A percentile compares a stretch with the other conserved stretches of the same genome.
phyloP scores from a whole-genome alignment of 345 rosid genomes.

The Linum trigynum region DNA sequence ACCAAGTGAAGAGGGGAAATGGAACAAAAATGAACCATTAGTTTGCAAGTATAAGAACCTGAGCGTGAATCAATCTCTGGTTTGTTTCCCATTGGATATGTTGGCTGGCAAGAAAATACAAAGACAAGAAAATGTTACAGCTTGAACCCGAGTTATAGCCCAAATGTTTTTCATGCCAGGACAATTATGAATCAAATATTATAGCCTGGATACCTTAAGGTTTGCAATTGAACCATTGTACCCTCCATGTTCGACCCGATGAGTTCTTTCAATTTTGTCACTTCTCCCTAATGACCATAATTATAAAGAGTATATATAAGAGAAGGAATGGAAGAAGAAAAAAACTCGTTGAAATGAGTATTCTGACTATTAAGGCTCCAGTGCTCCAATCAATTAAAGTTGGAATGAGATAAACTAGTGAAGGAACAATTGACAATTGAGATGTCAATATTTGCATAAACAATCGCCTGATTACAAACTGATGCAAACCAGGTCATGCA shows the following conservation, averaged over 20 bases:
- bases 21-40: conserved; percentile 8
- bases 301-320: background rate
- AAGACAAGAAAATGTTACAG: conserved; percentile 10
- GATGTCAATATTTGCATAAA: too few species aligned
- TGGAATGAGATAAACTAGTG: too few species aligned
- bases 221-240: conserved; percentile 19
- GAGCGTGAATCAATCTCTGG: conserved; percentile 39
- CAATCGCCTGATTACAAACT: too few species aligned
- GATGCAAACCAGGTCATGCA: too few species aligned
- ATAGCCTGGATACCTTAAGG: conserved; percentile 6
- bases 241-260: conserved; percentile 43
- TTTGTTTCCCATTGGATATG: conserved; percentile 46
- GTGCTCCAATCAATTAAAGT: too few species aligned
- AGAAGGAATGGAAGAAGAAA: background rate
- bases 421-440: too few species aligned
- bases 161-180: background rate
- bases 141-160: background rate
- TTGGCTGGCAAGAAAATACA: conserved; percentile 31
- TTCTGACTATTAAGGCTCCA: background rate
- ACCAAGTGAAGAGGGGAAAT: background rate
- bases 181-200: background rate
- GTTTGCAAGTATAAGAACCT: conserved; percentile 38
- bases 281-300: conserved; percentile 38
- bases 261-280: conserved; percentile 25
- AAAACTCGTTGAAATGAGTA: background rate